These are phyloP conservation scores for Ascobolus immersus DNA, from an alignment of 495 filamentous ascomycete species.

Conservation along the genomic window DNA sequence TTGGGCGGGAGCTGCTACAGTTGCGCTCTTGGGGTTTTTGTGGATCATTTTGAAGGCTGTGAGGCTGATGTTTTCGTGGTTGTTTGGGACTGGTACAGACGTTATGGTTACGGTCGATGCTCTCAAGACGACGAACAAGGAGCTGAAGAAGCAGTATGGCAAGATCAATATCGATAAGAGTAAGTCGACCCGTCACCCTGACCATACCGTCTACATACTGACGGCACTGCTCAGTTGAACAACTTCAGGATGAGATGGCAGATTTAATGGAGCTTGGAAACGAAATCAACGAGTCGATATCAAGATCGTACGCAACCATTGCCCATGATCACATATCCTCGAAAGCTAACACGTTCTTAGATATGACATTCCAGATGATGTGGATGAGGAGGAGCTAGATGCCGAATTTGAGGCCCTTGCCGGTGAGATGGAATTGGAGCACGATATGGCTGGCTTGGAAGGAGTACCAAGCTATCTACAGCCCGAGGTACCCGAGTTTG, in stretches of 20 bases:
- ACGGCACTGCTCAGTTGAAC: slow-evolving; percentile 29
- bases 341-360: too few species aligned
- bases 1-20: slow-evolving; percentile 10
- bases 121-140: slow-evolving; percentile 88
- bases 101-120: slow-evolving; percentile 97
- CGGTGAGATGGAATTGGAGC: slow-evolving; percentile 59
- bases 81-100: too few species aligned
- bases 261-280: slow-evolving; percentile 94
- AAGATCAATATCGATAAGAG: slow-evolving; percentile 90
- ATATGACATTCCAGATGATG: slow-evolving; percentile 94
- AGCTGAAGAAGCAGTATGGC: slow-evolving; percentile 80
- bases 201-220: background rate
- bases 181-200: slow-evolving; percentile 3
- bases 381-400: slow-evolving; percentile 92
- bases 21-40: slow-evolving; percentile 2
- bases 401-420: slow-evolving; percentile 88
- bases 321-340: too few species aligned
- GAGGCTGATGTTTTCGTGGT: too few species aligned
- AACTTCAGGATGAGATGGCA: slow-evolving; percentile 96
- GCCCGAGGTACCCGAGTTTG: slow-evolving; percentile 73
- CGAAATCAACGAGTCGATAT: slow-evolving; percentile 92
- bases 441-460: slow-evolving; percentile 29
- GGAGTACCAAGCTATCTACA: slow-evolving; percentile 65
- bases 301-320: slow-evolving; percentile 77
- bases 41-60: too few species aligned